Base-by-base conservation (phyloP, 768 basidiomycete species). In the Pholiota molesta region DNA sequence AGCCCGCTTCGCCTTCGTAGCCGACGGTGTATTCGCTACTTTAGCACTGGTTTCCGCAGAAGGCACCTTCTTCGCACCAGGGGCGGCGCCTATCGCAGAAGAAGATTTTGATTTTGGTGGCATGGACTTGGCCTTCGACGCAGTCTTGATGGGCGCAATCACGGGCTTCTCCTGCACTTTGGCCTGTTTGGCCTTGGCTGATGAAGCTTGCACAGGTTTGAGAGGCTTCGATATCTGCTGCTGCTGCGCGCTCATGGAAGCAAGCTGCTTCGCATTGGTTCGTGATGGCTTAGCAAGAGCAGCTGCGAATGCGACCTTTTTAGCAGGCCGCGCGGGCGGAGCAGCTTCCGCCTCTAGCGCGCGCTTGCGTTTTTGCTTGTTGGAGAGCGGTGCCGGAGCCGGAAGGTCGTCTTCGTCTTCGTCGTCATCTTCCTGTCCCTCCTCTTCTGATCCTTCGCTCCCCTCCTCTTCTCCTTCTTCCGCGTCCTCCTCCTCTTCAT, bases 261-360 rank as follows among this genome's bases (percentile, higher is more conserved):
- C 57, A 17, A 21, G 33, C 31, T 71, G 33, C 45, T 71, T 75
- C 37, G 47, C 10, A 26, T 26, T 49, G 23, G 11, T 49, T 1
- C 47, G 47, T 49, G 55, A 59, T 51, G 63, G 63, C 14, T 29
- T 21, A 19, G 70, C 67, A 16, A 73, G 66, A 23, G 71, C 68
- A 1, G 76, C 62, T 35, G 76, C 77, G 66, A 88, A 86, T 1
- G 83, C 76, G 29, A 88, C 87, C 66, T 84, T 87, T 72, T 85
- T 86, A 54, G 72, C 71, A 1, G 81, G 75, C 7, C 71, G 77
- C 31, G 67, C 65, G 17, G 68, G 66, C 0, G 28, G 19, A 26
- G 70, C 55, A 29, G 72, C 59, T 39, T 75, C 75, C 29, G 70
- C 58, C 40, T 75, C 75, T 35, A 71, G 53, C 1, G 68, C 71